Percentiles rank a stretch among this genome's conserved stretches.
Conservation (phyloP, 257 asterid species). For the Cynanchum wilfordii region DNA sequence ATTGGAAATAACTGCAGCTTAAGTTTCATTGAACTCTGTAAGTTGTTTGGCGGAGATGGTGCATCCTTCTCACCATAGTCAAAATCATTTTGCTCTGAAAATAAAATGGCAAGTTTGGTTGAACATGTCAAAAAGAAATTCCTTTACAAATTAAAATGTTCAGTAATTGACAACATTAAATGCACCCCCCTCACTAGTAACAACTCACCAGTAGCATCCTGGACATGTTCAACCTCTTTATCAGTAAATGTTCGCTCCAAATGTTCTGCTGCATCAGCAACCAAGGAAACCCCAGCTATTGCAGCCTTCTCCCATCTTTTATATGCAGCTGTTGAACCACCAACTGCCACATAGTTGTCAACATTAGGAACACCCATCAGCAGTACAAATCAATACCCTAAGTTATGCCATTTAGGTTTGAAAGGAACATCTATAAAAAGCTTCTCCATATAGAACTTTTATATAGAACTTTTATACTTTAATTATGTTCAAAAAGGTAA, state of each 20-base stretch:
- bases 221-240: conserved; percentile 50
- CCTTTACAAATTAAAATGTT: neutral
- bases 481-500: neutral
- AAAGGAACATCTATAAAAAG: neutral
- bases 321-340: conserved; percentile 74
- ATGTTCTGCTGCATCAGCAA: conserved; percentile 99
- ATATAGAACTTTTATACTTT: neutral
- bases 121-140: conserved; percentile 11
- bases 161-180: neutral
- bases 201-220: conserved; percentile 53
- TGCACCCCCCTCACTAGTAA: conserved; percentile 1
- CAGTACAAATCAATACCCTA: neutral
- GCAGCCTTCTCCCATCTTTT: conserved; percentile 99
- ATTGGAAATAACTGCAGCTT: conserved; percentile 95
- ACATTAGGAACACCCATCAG: conserved; percentile 2
- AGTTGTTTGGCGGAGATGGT: conserved; percentile 31
- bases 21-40: conserved; percentile 57
- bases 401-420: neutral
- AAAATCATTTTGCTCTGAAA: conserved; percentile 46
- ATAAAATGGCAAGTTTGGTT: conserved; percentile 16
- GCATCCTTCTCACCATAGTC: conserved; percentile 48
- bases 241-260: conserved; percentile 73
- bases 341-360: conserved; percentile 36
- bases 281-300: conserved; percentile 96
- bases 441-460: neutral